Evolutionary conservation across 371 early-diverging fungal species (phyloP).

Genomic region (Mortierella sp.): DNA sequence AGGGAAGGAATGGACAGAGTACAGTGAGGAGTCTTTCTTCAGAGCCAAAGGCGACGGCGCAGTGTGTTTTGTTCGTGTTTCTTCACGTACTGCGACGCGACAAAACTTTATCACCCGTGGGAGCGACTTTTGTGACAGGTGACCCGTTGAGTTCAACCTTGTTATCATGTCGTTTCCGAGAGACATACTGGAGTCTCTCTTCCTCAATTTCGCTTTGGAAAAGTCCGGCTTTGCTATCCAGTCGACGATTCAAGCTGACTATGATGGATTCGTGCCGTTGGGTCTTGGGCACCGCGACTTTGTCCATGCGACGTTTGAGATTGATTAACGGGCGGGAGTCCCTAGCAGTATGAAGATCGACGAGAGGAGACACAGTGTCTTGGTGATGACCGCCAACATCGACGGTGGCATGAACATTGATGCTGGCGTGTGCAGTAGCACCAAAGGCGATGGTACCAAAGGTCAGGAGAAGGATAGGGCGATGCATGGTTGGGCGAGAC

Average conservation of each 20-base stretch:
- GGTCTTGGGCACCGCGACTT: not conserved
- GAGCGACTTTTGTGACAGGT: too few species aligned
- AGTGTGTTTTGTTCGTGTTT: not conserved
- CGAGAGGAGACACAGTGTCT: not conserved
- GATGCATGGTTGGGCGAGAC: conserved; percentile 29
- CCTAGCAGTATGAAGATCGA: too few species aligned
- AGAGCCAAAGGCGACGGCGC: not conserved
- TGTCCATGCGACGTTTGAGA: not conserved
- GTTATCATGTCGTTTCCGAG: too few species aligned
- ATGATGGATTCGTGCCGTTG: not conserved
- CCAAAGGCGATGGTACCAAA: conserved; percentile 33
- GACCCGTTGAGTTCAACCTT: not conserved
- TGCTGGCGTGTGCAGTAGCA: conserved; percentile 12
- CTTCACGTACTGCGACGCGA: conserved; percentile 8
- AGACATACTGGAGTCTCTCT: too few species aligned
- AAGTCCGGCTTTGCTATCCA: conserved; percentile 6
- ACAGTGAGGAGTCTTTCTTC: not conserved
- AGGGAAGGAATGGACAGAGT: not conserved
- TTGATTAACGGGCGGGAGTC: too few species aligned
- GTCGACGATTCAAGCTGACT: not conserved
- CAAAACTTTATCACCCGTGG: not conserved
- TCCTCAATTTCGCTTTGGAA: too few species aligned
- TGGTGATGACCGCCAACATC: not conserved
- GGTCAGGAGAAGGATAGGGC: conserved; percentile 23
- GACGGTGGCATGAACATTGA: too few species aligned